Base-by-base conservation (phyloP, 2,329 filamentous ascomycete genomes). In the Talaromyces amestolkiae region DNA sequence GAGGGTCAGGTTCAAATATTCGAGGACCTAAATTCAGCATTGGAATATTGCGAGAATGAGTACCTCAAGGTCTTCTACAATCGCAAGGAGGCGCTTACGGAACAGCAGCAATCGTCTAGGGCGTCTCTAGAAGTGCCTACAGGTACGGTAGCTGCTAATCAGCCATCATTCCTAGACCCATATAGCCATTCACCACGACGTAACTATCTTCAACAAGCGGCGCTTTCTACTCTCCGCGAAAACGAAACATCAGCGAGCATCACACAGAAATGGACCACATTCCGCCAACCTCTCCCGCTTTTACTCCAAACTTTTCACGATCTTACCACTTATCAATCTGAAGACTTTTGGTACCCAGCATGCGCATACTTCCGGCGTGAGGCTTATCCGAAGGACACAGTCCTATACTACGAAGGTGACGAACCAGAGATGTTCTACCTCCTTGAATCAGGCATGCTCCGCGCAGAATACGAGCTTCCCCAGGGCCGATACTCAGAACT, bases 281-380 rank as follows among this genome's bases (percentile, higher is more conserved):
- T 97, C 76, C 91, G 91, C 69, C 93, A 97, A 74, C 95, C 95
- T 0, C 86, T 98, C 8, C 91, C 92, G 1, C 87, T 99, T 56
- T 92, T 99, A 77, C 85, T 99, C 27, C 94, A 97, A 75, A 92
- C 95, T n/a, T 98, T 99, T 80, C 90, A 95, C 74, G 91, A 92
- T 53, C 82, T 97, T 13, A 96, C 91, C 61, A 83, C 87, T 61
- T 31, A 60, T 11, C 88, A 91, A 76, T 95, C 94, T 73, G 93
- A 97, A 76, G 93, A 97, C 77, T 98, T 98, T 75, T 99, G 95
- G 95, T 94, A 93, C 77, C 87, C 87, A 1, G 89, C 89, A 0
- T 87, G 87, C 4, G 82, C 86, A 0, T 98, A 91, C 79, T 97
- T 99, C 74, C 79, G 82, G 45, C 86, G 87, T 53, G 86, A 86